A percentile compares a stretch with the other conserved stretches of the same genome.
These are phyloP conservation scores for Chalciporus piperatus DNA, from an alignment of 768 basidiomycete genomes.

Conservation along the genomic window DNA sequence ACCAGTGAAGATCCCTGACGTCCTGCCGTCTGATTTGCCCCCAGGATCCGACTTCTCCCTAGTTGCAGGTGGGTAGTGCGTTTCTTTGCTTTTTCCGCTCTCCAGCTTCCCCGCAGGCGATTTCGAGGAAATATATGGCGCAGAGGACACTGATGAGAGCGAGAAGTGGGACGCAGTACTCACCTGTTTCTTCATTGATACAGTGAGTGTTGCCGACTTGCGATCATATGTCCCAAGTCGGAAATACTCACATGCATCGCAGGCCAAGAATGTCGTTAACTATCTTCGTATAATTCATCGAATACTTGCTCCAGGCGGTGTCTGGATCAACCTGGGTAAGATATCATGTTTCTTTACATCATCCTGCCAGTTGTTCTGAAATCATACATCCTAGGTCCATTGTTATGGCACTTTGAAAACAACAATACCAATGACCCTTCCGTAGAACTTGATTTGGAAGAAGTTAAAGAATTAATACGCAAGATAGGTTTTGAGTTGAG, in stretches of 20 bases:
- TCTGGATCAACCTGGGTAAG: conserved; percentile 88
- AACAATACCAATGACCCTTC: conserved; percentile 76
- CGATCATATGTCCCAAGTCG: not conserved
- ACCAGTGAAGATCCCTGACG: conserved; percentile 75
- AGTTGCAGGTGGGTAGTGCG: conserved; percentile 66
- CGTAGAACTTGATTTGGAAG: conserved; percentile 86
- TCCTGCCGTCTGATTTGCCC: conserved; percentile 72
- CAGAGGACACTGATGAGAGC: conserved; percentile 42
- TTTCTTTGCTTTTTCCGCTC: not conserved
- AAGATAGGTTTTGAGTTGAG: conserved; percentile 79
- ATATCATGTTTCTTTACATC: not conserved
- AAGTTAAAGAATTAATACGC: conserved; percentile 72
- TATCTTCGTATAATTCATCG: conserved; percentile 85
- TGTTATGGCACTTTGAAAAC: conserved; percentile 98
- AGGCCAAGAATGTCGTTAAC: conserved; percentile 91
- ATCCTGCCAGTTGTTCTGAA: not conserved
- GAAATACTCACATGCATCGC: not conserved
- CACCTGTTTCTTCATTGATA: conserved; percentile 98
- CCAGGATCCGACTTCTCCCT: conserved; percentile 69
- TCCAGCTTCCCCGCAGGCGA: conserved; percentile 52
- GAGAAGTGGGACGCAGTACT: conserved; percentile 85
- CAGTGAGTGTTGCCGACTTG: conserved; percentile 44
- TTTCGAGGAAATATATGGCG: conserved; percentile 89
- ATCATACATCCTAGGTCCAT: conserved; percentile 54
- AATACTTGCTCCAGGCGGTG: conserved; percentile 79